These are phyloP conservation scores for Debaryomycetaceae sp. DNA, from an alignment of 1,139 yeast genomes.

Conservation along the genomic window DNA sequence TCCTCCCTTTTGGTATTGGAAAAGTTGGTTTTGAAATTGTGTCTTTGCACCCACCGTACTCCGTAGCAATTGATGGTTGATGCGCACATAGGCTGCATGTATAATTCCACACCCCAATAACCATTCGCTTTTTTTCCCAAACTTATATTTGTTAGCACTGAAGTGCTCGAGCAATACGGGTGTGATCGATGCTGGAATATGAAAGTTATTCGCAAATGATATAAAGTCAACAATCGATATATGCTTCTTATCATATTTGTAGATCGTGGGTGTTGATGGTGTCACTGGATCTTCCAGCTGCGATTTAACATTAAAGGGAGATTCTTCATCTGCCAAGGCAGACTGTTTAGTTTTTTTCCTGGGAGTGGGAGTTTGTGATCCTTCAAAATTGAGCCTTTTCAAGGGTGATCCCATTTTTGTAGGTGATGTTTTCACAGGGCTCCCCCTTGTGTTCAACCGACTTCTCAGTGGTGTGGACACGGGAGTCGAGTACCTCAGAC, in stretches of 20 bases:
- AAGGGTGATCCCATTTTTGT: conserved; percentile 27
- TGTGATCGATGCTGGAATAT: conserved; percentile 54
- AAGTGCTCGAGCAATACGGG: conserved; percentile 49
- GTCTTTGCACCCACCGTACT: conserved; percentile 48
- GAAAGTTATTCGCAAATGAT: conserved; percentile 59
- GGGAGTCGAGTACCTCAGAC: conserved; percentile 8
- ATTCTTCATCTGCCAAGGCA: conserved; percentile 19
- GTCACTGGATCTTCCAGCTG: conserved; percentile 6
- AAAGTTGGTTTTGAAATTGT: conserved; percentile 47
- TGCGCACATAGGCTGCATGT: conserved; percentile 53
- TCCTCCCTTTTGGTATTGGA: conserved; percentile 53
- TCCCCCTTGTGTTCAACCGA: conserved; percentile 5
- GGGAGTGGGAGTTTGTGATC: conserved; percentile 1
- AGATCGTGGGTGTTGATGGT: conserved; percentile 12
- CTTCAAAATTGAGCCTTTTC: conserved; percentile 19
- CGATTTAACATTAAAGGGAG: conserved; percentile 31
- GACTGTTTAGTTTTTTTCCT: conserved; percentile 1
- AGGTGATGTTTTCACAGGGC: conserved; percentile 1
- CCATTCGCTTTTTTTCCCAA: conserved; percentile 59
- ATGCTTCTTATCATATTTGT: conserved; percentile 23
- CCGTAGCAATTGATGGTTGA: conserved; percentile 46
- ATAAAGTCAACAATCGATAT: conserved; percentile 50
- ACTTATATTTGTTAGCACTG: conserved; percentile 46
- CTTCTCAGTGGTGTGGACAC: conserved; percentile 4
- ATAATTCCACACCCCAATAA: conserved; percentile 64